A percentile compares a stretch with the other conserved stretches of the same genome.
Conservation (phyloP, 305 asterid genomes). For the Ajuga reptans region DNA sequence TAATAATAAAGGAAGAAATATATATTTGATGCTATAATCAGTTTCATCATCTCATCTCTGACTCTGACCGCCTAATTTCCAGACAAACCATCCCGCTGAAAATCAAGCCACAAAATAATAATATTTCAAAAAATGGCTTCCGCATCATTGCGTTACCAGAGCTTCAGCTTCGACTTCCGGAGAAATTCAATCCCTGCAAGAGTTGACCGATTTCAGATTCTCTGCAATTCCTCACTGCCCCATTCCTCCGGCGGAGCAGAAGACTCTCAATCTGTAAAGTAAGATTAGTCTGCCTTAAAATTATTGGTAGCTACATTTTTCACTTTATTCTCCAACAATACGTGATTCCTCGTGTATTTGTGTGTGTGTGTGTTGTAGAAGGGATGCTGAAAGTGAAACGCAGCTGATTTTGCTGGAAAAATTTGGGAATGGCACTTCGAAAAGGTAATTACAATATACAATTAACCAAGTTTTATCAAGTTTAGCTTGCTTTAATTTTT, state of each 20-base stretch:
- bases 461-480: not conserved
- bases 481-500: not conserved
- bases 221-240: constrained; percentile 26
- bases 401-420: constrained; percentile 57
- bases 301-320: not conserved
- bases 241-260: constrained; percentile 29
- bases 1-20: too few species aligned
- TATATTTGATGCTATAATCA: too few species aligned
- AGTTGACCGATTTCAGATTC: constrained; percentile 27
- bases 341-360: not conserved
- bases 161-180: constrained; percentile 21
- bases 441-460: constrained; percentile 35
- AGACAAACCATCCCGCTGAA: not conserved
- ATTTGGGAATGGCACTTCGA: constrained; percentile 68
- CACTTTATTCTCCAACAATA: not conserved
- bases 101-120: not conserved
- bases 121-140: constrained; percentile 25
- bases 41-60: not conserved
- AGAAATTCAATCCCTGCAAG: constrained; percentile 15
- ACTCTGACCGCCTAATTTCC: constrained; percentile 7
- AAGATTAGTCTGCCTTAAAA: not conserved
- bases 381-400: constrained; percentile 34
- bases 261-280: constrained; percentile 24
- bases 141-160: constrained; percentile 24
- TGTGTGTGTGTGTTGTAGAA: constrained; percentile 20